Evolutionary conservation across 768 basidiomycete species (phyloP).

Genomic region (Rhodotorula sphaerocarpa): DNA sequence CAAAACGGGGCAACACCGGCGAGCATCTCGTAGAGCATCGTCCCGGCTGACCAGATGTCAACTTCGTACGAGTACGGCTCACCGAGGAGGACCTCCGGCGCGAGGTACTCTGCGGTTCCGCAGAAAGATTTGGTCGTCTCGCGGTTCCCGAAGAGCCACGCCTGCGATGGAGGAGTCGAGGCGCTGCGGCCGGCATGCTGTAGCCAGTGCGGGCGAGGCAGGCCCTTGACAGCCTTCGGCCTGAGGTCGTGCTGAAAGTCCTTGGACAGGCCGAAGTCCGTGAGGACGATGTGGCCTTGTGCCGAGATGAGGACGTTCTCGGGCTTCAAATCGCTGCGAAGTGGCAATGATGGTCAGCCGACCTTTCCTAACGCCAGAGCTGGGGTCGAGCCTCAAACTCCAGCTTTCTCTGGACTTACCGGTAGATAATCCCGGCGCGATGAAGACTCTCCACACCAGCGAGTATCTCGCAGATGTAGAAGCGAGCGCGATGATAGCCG

Average conservation of each 20-base stretch:
- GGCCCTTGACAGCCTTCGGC: background rate
- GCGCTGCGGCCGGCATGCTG: constrained; percentile 1
- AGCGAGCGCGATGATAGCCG: constrained; percentile 85
- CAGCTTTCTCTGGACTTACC: too few species aligned
- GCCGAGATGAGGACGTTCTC: constrained; percentile 71
- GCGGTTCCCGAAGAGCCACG: background rate
- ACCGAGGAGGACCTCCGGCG: constrained; percentile 92
- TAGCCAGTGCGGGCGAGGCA: constrained; percentile 23
- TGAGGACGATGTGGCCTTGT: constrained; percentile 91
- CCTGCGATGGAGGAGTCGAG: constrained; percentile 13
- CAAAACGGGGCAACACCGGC: constrained; percentile 89
- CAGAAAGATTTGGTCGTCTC: constrained; percentile 66
- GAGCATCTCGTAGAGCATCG: constrained; percentile 96
- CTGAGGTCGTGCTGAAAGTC: constrained; percentile 59
- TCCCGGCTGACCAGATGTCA: constrained; percentile 97
- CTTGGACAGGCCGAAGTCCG: constrained; percentile 91
- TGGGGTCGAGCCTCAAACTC: too few species aligned
- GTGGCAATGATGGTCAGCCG: too few species aligned
- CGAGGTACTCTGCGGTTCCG: constrained; percentile 92
- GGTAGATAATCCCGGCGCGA: constrained; percentile 87
- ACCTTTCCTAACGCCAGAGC: too few species aligned
- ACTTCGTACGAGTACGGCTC: constrained; percentile 84
- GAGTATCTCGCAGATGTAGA: constrained; percentile 87
- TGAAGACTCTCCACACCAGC: constrained; percentile 94
- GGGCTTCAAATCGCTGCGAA: constrained; percentile 34